phyloP scores from a whole-genome alignment of 148 eudicot genomes.

The Nyssa sinensis region DNA sequence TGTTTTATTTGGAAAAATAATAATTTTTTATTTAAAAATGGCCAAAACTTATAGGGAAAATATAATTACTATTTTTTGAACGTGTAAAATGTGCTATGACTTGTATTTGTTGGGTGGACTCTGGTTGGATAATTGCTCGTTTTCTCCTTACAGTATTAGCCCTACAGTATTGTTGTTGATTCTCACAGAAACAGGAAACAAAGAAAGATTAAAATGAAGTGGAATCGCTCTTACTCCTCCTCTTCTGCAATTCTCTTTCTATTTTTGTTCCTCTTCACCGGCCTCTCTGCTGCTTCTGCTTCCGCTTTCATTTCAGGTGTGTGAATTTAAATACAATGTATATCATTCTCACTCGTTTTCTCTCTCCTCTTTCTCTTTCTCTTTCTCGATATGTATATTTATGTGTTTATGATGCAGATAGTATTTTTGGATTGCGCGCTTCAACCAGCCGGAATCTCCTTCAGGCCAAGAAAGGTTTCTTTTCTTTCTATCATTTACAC shows the following conservation, averaged over 20 bases:
- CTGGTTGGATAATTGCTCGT: too few species aligned
- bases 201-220: not conserved
- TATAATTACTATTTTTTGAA: too few species aligned
- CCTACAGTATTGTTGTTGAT: too few species aligned
- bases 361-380: too few species aligned
- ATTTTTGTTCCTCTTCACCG: not conserved
- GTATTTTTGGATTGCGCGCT: constrained; percentile 26
- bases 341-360: too few species aligned
- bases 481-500: not conserved
- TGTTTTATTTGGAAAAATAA: too few species aligned
- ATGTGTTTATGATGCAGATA: constrained; percentile 25
- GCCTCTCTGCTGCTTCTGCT: constrained; percentile 23
- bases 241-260: not conserved
- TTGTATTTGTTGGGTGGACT: too few species aligned
- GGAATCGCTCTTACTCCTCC: not conserved
- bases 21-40: too few species aligned
- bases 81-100: too few species aligned
- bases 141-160: too few species aligned
- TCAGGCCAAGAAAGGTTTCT: constrained; percentile 38
- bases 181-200: not conserved
- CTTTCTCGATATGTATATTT: not conserved
- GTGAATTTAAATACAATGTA: not conserved
- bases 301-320: constrained; percentile 33
- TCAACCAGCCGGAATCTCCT: constrained; percentile 42
- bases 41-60: too few species aligned